Evolutionary conservation across 179 eudicot genomes (phyloP), one percentile per base, ranked within the genome.

Genomic region (Corrigiola litoralis): DNA sequence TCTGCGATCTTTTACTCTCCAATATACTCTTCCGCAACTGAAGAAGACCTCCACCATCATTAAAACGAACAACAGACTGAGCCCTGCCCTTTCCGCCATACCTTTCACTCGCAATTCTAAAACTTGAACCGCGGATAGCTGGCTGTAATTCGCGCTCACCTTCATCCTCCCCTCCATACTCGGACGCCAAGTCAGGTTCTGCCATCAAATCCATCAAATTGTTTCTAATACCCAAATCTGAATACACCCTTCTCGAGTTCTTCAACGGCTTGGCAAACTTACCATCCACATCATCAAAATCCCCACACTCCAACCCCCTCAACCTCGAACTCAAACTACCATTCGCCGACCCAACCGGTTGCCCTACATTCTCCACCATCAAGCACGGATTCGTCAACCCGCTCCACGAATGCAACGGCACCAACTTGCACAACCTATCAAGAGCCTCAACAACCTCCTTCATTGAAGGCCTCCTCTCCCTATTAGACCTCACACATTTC

Each of bases 381-480:
- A 87, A 58, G 49, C 98, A 92, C 6, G 92, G 95, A 53, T 92
- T 92, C 7, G 72, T 51, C 28, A 92, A 61, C 16, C 87, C 92
- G 50, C 80, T 89, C 96, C 96, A 92, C 0, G 88, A 81, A 66
- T 69, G 77, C 63, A 89, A 72, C 12, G 96, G 96, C 33, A 84
- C 80, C 72, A 84, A 63, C 76, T 85, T 85, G 16, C 74, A 70
- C 77, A 92, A 67, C 40, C 64, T 72, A 59, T 72, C 71, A 44
- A 92, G 84, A 23, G 87, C 81, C 63, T 78, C 76, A 5, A 77
- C 92, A 49, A 89, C 77, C 64, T 92, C 86, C 70, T 64, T 76
- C 95, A 92, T 92, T 0, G 95, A 82, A 0, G 98, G 98, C 64
- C 98, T 79, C 29, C 96, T 76, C 78, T 92, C 98, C 67, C 81